Conservation (phyloP, 2,329 filamentous ascomycete genomes). For the Alternaria solani region DNA sequence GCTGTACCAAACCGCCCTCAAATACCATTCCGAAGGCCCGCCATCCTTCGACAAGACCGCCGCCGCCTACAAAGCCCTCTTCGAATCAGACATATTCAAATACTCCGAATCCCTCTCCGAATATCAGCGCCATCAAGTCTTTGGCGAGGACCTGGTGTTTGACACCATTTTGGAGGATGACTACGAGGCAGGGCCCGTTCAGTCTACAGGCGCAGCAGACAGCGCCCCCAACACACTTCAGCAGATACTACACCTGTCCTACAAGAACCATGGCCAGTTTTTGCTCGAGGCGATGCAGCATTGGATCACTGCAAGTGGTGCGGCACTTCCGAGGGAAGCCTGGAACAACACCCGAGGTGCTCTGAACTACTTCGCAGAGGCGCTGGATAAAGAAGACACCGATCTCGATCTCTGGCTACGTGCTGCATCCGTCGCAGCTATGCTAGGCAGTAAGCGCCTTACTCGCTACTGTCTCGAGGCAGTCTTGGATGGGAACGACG, state of each 20-base stretch:
- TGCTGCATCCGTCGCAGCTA: conserved; percentile 64
- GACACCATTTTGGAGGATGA: conserved; percentile 53
- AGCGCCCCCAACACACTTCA: conserved; percentile 81
- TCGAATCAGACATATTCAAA: conserved; percentile 91
- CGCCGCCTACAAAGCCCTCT: conserved; percentile 82
- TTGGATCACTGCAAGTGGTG: conserved; percentile 48
- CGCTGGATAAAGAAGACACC: conserved; percentile 70
- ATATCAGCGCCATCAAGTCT: conserved; percentile 73
- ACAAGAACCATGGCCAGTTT: conserved; percentile 96
- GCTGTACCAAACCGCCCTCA: conserved; percentile 89
- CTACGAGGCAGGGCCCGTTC: conserved; percentile 52
- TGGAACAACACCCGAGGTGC: conserved; percentile 41
- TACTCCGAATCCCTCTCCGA: conserved; percentile 88
- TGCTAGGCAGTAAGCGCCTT: conserved; percentile 66
- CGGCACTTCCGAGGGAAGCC: conserved; percentile 45
- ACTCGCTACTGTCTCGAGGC: conserved; percentile 70
- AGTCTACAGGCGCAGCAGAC: conserved; percentile 69
- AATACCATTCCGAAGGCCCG: conserved; percentile 87
- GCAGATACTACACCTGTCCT: conserved; percentile 89
- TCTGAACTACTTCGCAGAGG: conserved; percentile 65
- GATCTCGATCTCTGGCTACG: conserved; percentile 71
- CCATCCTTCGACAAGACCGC: conserved; percentile 77
- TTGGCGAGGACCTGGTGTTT: conserved; percentile 54
- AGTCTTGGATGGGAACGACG: conserved; percentile 68
- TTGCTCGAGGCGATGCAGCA: conserved; percentile 76